A percentile compares a stretch with the other conserved stretches of the same genome.
Conservation (phyloP, 208 protist genomes). For the Leishmania tropica region DNA sequence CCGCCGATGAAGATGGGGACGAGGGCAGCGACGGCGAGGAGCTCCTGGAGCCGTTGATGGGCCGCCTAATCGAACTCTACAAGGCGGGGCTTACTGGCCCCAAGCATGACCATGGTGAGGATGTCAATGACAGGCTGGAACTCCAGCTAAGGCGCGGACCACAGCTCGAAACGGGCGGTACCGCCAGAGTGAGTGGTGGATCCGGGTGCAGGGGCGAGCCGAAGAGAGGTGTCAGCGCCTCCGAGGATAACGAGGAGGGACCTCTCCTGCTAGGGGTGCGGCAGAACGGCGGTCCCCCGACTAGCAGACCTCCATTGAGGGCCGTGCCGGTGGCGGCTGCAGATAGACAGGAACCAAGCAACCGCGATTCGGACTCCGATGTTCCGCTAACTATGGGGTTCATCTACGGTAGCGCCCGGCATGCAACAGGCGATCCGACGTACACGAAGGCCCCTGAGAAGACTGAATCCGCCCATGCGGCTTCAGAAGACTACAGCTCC, state of each 20-base stretch:
- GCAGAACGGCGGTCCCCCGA: neutral
- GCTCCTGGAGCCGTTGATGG: too few species aligned
- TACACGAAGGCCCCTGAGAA: conserved; percentile 1
- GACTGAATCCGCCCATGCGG: neutral
- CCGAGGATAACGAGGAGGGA: neutral
- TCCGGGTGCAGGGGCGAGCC: neutral
- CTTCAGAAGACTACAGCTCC: neutral
- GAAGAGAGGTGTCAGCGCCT: neutral
- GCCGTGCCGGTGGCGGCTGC: neutral
- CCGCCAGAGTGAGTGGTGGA: neutral
- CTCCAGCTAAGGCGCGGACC: neutral
- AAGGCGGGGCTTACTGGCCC: too few species aligned
- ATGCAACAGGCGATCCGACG: conserved; percentile 15
- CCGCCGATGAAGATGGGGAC: too few species aligned
- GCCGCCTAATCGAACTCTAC: too few species aligned
- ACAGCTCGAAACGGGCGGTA: neutral
- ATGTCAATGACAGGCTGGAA: too few species aligned
- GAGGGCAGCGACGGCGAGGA: neutral
- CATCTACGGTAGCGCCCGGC: conserved; percentile 10
- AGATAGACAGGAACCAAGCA: neutral
- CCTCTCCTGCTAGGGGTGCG: neutral
- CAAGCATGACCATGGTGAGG: too few species aligned
- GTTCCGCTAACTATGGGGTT: conserved; percentile 16
- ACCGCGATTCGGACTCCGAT: conserved; percentile 26
- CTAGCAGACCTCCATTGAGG: neutral